These are phyloP conservation scores for Trichoderma koningiopsis DNA, from an alignment of 2,329 filamentous ascomycete species.

Conservation along the genomic window DNA sequence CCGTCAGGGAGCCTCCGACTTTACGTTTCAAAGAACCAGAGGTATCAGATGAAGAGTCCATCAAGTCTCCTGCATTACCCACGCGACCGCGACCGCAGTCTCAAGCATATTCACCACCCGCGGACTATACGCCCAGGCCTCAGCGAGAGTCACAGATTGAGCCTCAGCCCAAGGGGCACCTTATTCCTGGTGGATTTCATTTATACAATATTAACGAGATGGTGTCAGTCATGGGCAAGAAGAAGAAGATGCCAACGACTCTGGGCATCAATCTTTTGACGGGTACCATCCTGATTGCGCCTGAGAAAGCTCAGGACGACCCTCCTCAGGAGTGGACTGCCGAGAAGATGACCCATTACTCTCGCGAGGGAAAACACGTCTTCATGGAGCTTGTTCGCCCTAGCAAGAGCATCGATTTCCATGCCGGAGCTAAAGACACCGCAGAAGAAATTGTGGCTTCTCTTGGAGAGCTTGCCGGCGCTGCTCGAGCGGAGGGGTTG, in stretches of 20 bases:
- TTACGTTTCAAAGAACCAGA: conserved; percentile 33
- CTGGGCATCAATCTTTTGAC: conserved; percentile 90
- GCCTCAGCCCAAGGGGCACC: conserved; percentile 44
- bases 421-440: conserved; percentile 95
- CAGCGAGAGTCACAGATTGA: conserved; percentile 38
- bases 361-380: conserved; percentile 95
- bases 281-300: conserved; percentile 86
- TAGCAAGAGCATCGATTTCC: conserved; percentile 94
- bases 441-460: conserved; percentile 89
- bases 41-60: conserved; percentile 37
- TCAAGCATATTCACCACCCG: conserved; percentile 14
- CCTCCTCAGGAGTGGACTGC: conserved; percentile 90
- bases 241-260: conserved; percentile 98
- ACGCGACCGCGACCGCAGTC: conserved; percentile 36
- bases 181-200: conserved; percentile 79
- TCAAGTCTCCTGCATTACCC: conserved; percentile 45
- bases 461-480: conserved; percentile 86
- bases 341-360: conserved; percentile 95
- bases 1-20: conserved; percentile 31
- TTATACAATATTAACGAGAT: conserved; percentile 98
- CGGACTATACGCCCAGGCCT: conserved; percentile 38
- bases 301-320: conserved; percentile 80
- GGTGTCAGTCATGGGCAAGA: conserved; percentile 94
- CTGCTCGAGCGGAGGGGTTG: conserved; percentile 78
- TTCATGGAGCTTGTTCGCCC: conserved; percentile 91